A percentile compares a stretch with the other conserved stretches of the same genome.
These are phyloP conservation scores for Myxozyma neotropica DNA, from an alignment of 805 yeast species.

Conservation along the genomic window DNA sequence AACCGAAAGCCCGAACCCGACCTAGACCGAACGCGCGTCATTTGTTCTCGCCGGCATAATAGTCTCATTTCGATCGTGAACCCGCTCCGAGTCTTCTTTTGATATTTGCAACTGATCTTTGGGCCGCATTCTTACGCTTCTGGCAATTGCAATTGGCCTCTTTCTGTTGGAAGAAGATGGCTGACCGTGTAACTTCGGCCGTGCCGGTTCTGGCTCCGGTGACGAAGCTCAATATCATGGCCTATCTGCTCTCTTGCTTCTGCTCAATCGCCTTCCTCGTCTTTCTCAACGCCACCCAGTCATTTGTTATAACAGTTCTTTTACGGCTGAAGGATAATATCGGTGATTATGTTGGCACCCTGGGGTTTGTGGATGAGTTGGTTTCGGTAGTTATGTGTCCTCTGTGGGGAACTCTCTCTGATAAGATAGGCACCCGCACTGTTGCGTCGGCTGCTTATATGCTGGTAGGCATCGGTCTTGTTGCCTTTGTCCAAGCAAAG, in stretches of 20 bases:
- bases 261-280: conserved; percentile 49
- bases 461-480: conserved; percentile 51
- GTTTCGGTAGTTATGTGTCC: conserved; percentile 59
- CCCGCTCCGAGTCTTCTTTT: not conserved
- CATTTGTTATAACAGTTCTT: conserved; percentile 49
- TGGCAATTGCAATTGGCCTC: no score
- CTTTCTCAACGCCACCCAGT: conserved; percentile 49
- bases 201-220: conserved; percentile 1
- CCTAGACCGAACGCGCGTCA: not conserved
- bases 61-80: not conserved
- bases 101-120: not conserved
- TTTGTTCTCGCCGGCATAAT: not conserved
- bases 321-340: conserved; percentile 41
- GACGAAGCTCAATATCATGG: conserved; percentile 30
- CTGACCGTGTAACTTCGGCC: not conserved
- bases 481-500: conserved; percentile 53
- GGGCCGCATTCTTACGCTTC: not conserved
- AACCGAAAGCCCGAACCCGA: conserved; percentile 4
- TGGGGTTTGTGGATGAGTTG: conserved; percentile 63
- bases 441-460: conserved; percentile 54
- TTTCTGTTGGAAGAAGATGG: not conserved
- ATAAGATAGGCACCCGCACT: conserved; percentile 61
- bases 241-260: conserved; percentile 47
- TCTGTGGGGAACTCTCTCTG: conserved; percentile 63
- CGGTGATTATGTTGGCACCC: conserved; percentile 53